Percentiles rank a stretch among this genome's conserved stretches.
These are phyloP conservation scores for Raphanus raphanistrum DNA, from an alignment of 345 rosid genomes.

Conservation along the genomic window DNA sequence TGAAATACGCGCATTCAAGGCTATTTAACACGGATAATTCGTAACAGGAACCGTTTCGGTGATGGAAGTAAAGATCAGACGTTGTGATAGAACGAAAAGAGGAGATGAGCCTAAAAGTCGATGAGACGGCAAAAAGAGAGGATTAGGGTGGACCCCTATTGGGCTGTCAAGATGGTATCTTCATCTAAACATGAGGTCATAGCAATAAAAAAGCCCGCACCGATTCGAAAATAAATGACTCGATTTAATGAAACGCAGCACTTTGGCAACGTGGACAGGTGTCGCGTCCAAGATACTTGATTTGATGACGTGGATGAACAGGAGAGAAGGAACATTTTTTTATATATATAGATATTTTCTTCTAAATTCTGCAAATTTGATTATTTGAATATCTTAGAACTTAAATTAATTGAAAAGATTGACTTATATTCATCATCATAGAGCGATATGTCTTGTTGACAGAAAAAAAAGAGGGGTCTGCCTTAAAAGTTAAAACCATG, in stretches of 20 bases:
- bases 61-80: neutral
- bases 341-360: too few species aligned
- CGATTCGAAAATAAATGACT: neutral
- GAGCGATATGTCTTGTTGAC: too few species aligned
- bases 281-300: too few species aligned
- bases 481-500: constrained; percentile 52
- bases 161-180: neutral
- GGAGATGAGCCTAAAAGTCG: neutral
- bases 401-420: neutral
- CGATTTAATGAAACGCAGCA: too few species aligned
- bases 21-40: neutral
- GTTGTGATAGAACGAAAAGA: neutral
- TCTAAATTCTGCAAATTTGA: too few species aligned
- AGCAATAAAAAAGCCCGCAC: neutral
- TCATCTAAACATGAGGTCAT: neutral
- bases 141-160: neutral
- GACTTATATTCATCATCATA: neutral
- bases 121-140: neutral
- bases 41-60: neutral
- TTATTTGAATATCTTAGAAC: neutral
- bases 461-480: too few species aligned
- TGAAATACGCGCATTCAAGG: neutral
- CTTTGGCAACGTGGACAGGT: too few species aligned
- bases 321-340: too few species aligned
- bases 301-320: too few species aligned